Percentiles rank a stretch among this genome's conserved stretches.
phyloP scores from a whole-genome alignment of 2,329 filamentous ascomycete species.

The Dothideomycetidae sp. region DNA sequence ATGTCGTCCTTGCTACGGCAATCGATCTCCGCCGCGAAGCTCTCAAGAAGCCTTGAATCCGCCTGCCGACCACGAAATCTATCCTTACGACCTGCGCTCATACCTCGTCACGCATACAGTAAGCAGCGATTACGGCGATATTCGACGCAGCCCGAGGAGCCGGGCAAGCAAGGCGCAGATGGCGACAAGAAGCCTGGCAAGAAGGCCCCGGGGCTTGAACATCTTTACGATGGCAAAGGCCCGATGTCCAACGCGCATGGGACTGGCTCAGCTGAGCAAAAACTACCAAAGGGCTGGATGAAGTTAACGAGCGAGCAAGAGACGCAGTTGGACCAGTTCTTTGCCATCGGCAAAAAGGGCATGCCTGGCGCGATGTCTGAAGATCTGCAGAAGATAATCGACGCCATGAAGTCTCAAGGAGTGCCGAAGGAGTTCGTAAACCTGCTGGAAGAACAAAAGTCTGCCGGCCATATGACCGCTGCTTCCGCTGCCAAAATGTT shows the following conservation, averaged over 20 bases:
- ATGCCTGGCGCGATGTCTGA: conserved; percentile 49
- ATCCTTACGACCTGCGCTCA: conserved; percentile 23
- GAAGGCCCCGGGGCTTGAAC: conserved; percentile 30
- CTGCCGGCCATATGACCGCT: conserved; percentile 39
- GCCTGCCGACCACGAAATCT: conserved; percentile 22
- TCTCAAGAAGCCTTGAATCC: conserved; percentile 22
- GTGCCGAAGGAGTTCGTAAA: conserved; percentile 54
- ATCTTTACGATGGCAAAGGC: conserved; percentile 30
- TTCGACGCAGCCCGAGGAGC: conserved; percentile 32
- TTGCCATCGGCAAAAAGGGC: conserved; percentile 41
- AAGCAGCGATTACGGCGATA: conserved; percentile 31
- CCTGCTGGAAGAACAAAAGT: conserved; percentile 41
- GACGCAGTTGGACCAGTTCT: conserved; percentile 42
- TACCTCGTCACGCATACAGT: conserved; percentile 30
- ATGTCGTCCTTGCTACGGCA: conserved; percentile 24
- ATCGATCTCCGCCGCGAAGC: conserved; percentile 21
- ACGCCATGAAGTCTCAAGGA: conserved; percentile 51
- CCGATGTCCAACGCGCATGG: conserved; percentile 27
- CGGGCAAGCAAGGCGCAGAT: conserved; percentile 27
- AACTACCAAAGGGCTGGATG: conserved; percentile 23
- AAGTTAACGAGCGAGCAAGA: conserved; percentile 42
- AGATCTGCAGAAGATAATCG: conserved; percentile 45
- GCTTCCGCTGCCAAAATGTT: conserved; percentile 50
- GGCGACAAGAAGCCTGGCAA: conserved; percentile 23
- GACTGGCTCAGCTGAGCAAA: conserved; percentile 26